These are phyloP conservation scores for Saitozyma sp. DNA, from an alignment of 768 basidiomycete species.

Conservation along the genomic window DNA sequence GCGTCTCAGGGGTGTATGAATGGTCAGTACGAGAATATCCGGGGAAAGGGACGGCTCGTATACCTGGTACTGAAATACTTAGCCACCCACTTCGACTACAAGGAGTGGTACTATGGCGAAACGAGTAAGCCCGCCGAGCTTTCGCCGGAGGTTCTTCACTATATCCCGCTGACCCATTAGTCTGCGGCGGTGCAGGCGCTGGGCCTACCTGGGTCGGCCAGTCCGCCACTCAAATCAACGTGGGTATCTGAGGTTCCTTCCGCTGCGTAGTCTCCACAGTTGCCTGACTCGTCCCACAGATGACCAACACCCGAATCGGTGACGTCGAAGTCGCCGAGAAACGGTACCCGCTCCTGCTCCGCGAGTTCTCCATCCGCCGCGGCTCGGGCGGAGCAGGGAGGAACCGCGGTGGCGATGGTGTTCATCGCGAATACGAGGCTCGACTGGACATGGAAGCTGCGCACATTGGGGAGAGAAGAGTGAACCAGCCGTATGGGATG, in stretches of 20 bases:
- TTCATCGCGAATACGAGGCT: constrained; percentile 8
- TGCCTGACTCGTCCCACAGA: background rate
- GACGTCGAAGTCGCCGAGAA: constrained; percentile 18
- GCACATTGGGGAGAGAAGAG: constrained; percentile 12
- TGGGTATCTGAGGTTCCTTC: background rate
- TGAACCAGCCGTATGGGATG: constrained; percentile 13
- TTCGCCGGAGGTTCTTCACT: no score
- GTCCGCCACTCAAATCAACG: constrained; percentile 14
- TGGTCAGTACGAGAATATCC: background rate
- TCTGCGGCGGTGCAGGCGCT: constrained; percentile 15
- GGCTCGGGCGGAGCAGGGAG: constrained; percentile 14
- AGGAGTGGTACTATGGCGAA: background rate
- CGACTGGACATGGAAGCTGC: constrained; percentile 3
- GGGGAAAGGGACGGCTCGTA: no score
- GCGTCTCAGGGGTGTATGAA: constrained; percentile 78
- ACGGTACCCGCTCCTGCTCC: constrained; percentile 13
- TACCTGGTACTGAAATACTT: background rate
- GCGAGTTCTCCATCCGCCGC: constrained; percentile 16
- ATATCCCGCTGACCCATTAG: no score
- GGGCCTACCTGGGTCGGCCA: constrained; percentile 13
- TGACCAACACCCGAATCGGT: constrained; percentile 22
- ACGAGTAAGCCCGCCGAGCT: no score
- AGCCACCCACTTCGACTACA: constrained; percentile 4
- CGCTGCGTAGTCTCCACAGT: background rate
- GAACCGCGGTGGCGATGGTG: no score